Evolutionary conservation across 164 flowering plant species (phyloP), one percentile per base, ranked within the genome.

Genomic region (Amborella trichopoda): DNA sequence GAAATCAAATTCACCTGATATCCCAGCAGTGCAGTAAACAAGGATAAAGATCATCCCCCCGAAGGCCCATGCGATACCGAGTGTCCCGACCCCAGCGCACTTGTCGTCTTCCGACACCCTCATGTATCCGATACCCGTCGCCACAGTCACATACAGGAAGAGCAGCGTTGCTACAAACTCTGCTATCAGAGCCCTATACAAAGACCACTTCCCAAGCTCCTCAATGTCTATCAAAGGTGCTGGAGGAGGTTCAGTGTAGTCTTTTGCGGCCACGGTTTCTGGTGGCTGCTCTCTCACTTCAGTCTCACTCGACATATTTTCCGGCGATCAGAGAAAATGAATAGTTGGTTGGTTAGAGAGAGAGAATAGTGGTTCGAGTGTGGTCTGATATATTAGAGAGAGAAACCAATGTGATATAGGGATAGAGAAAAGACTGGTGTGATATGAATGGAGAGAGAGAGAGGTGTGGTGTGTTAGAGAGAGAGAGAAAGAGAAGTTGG

Each of bases 1-100:
- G 16, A 55, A n/a, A n/a, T n/a, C n/a, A n/a, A n/a, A n/a, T n/a
- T 9, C 5, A 73, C 82, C 81, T 14, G 81, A 81, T 40, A 77
- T 81, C 14, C 81, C 83, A 36, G 82, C 86, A 25, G 86, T 76
- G 69, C 82, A 76, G 72, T 79, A 76, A 39, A 79, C 86, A 28
- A 76, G 82, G 36, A 79, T 40, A 44, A 79, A 79, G 52, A 76
- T 76, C 80, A 74, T 79, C 53, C 80, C 89, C 16, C 84, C 84
- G 22, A 81, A 77, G 40, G 88, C 75, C 88, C 81, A 77, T 17
- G 88, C 84, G 28, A 80, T 73, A 9, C 83, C 84, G 8, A 80
- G 75, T 44, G 77, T 60, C 19, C 83, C 88, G 40, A 77, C 88
- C 0, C 88, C 83, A 10, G 68, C 68, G 23, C 88, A 77, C 0